These are phyloP conservation scores for Cordyceps militaris DNA, from an alignment of 2,329 filamentous ascomycete species.

Conservation along the genomic window DNA sequence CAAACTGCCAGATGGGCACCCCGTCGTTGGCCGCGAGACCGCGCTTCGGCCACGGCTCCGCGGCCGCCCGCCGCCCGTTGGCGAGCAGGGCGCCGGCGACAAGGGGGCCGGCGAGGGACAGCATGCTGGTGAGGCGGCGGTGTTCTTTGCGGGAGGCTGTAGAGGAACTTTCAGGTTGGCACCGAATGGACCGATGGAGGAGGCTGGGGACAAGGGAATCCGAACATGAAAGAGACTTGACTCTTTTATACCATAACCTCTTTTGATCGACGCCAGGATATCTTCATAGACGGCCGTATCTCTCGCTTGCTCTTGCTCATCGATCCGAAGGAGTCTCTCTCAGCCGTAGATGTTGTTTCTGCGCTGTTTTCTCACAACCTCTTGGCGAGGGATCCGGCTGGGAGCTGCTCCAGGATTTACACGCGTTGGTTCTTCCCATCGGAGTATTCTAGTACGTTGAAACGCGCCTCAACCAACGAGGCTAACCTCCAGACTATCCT, in stretches of 20 bases:
- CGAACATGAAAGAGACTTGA: background rate
- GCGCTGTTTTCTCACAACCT: background rate
- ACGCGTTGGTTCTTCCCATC: no score
- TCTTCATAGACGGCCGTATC: background rate
- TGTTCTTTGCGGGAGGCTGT: conserved; percentile 22
- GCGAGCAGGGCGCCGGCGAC: conserved; percentile 37
- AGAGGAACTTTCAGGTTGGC: background rate
- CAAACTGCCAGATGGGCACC: conserved; percentile 17
- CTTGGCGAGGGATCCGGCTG: no score
- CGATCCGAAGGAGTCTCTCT: background rate
- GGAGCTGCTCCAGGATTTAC: no score
- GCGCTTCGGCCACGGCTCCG: conserved; percentile 31
- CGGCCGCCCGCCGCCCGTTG: background rate
- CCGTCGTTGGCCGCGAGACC: conserved; percentile 40
- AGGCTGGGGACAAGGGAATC: background rate
- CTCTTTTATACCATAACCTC: background rate
- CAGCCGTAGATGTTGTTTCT: background rate
- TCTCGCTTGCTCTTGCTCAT: background rate
- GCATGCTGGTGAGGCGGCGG: conserved; percentile 39
- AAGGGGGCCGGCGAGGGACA: conserved; percentile 43
- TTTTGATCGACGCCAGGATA: background rate
- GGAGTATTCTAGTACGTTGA: no score
- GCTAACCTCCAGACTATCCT: background rate
- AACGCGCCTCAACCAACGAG: no score
- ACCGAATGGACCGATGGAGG: background rate